These are phyloP conservation scores for Arachnopeziza araneosa DNA, from an alignment of 2,329 filamentous ascomycete genomes.

Conservation along the genomic window DNA sequence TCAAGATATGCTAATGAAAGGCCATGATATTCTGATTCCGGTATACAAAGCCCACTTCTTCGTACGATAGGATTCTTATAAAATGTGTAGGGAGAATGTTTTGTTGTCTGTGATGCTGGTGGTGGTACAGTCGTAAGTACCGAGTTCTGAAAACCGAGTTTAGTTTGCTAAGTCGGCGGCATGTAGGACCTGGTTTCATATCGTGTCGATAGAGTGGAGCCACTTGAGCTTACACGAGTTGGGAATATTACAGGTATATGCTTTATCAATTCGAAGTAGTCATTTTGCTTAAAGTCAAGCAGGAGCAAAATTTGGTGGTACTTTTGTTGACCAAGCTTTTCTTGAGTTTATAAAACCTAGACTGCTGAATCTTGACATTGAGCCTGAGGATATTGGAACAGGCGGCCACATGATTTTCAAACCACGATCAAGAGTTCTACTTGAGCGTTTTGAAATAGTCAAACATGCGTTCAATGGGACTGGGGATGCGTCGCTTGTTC, in stretches of 20 bases:
- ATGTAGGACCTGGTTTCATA: slow-evolving; percentile 5
- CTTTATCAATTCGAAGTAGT: not conserved
- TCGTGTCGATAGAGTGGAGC: not conserved
- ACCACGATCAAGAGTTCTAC: not conserved
- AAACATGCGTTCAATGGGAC: slow-evolving; percentile 4
- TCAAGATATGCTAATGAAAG: slow-evolving; percentile 1
- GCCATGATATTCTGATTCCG: slow-evolving; percentile 1
- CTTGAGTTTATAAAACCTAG: not conserved
- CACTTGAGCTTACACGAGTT: not conserved
- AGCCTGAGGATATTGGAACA: not conserved
- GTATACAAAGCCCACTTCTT: not conserved
- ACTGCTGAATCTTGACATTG: not conserved
- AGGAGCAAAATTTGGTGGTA: slow-evolving; percentile 5
- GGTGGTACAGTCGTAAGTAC: slow-evolving; percentile 7
- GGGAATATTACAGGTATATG: not conserved
- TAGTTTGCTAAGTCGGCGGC: not conserved
- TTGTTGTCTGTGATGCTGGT: slow-evolving; percentile 2
- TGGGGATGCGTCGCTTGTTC: not conserved
- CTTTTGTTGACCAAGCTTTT: slow-evolving; percentile 5
- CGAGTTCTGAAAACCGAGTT: not conserved
- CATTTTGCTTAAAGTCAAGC: not conserved
- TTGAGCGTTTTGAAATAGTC: slow-evolving; percentile 1
- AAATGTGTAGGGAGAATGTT: slow-evolving; percentile 1
- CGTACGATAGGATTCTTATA: not conserved
- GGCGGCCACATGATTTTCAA: slow-evolving; percentile 3